Percentiles rank a stretch among this genome's conserved stretches.
Evolutionary conservation across 208 protist species (phyloP).

Genomic region (Naegleria gruberi): DNA sequence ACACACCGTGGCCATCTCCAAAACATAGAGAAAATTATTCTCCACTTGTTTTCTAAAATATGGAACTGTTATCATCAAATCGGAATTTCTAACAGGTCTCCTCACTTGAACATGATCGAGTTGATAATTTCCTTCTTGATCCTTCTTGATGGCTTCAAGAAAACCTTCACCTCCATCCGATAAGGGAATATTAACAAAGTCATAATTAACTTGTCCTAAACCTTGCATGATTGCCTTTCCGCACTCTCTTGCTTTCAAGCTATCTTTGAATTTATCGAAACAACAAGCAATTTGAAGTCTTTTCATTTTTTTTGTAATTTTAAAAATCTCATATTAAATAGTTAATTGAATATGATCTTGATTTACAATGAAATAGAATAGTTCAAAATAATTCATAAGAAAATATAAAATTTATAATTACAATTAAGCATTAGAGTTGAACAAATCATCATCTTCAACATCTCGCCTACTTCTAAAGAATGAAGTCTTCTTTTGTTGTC

Average conservation of each 20-base stretch:
- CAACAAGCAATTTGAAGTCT: too few relatives aligned
- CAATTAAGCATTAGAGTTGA: not conserved
- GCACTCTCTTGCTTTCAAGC: not conserved
- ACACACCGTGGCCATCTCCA: not conserved
- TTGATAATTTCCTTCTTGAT: not conserved
- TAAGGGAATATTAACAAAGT: not conserved
- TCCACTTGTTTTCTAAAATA: too few relatives aligned
- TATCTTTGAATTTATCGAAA: conserved; percentile 8
- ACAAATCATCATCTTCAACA: not conserved
- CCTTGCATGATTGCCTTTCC: not conserved
- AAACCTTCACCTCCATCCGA: conserved; percentile 22
- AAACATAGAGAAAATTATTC: not conserved
- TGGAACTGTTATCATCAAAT: too few relatives aligned
- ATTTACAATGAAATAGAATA: too few relatives aligned
- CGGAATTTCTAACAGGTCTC: too few relatives aligned
- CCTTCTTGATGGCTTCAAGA: not conserved
- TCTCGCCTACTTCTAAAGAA: conserved; percentile 10
- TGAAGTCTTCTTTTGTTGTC: not conserved
- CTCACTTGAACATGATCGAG: not conserved
- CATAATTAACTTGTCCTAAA: not conserved
- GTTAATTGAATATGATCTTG: too few relatives aligned
- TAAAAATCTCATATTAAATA: too few relatives aligned
- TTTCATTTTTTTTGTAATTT: too few relatives aligned
- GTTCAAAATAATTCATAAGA: too few relatives aligned
- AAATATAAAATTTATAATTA: too few relatives aligned